Percentiles rank a stretch among this genome's conserved stretches.
Evolutionary conservation across 371 early-diverging fungal genomes (phyloP).

Genomic region (Lichtheimia corymbifera): DNA sequence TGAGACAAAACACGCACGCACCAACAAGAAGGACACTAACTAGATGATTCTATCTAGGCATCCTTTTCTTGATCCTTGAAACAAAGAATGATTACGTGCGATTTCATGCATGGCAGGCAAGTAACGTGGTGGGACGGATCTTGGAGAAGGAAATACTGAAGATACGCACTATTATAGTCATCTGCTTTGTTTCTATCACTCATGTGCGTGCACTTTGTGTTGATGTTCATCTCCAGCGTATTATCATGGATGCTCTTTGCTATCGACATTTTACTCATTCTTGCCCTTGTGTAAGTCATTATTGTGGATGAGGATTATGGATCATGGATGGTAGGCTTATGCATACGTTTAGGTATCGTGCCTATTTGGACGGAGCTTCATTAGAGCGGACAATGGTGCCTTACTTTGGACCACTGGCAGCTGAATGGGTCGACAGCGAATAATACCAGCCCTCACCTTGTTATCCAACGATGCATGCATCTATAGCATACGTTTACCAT

Average conservation of each 20-base stretch:
- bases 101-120: slow-evolving; percentile 86
- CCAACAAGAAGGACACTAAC: slow-evolving; percentile 3
- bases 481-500: too few relatives aligned
- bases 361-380: slow-evolving; percentile 64
- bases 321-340: background rate
- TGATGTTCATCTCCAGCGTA: slow-evolving; percentile 52
- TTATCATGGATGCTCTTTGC: slow-evolving; percentile 63
- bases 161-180: slow-evolving; percentile 27
- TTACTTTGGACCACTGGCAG: slow-evolving; percentile 59
- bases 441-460: slow-evolving; percentile 20
- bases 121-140: background rate
- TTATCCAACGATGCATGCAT: too few relatives aligned
- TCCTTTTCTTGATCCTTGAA: slow-evolving; percentile 74
- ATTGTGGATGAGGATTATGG: background rate
- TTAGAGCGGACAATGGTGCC: slow-evolving; percentile 64
- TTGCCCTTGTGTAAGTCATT: slow-evolving; percentile 47
- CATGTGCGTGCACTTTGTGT: slow-evolving; percentile 45
- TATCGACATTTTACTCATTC: slow-evolving; percentile 42
- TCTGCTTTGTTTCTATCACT: slow-evolving; percentile 38
- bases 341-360: slow-evolving; percentile 51
- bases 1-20: slow-evolving; percentile 22
- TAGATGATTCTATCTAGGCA: slow-evolving; percentile 43
- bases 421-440: slow-evolving; percentile 66
- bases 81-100: slow-evolving; percentile 81
- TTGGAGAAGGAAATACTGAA: background rate